Base-by-base conservation (phyloP, 2,329 filamentous ascomycete genomes). In the Penicillium glabrum region DNA sequence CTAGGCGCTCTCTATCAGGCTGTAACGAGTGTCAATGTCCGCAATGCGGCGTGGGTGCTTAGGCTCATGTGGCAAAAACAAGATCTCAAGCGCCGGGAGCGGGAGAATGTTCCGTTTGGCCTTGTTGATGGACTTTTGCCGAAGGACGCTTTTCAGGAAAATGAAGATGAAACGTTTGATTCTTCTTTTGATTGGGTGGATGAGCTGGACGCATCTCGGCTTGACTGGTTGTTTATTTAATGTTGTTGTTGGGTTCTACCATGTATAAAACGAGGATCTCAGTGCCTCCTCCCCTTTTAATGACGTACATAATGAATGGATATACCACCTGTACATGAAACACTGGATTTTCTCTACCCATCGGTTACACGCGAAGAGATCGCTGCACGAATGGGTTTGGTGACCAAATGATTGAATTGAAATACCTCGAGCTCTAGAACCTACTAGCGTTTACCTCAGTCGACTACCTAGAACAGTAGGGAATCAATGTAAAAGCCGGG, bases 221-320 rank as follows among this genome's bases (percentile, higher is more conserved):
- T 74, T 10, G 74, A 76, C 57, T 77, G 74, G 74, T 47, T 77
- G 11, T 76, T 77, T 56, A 76, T 77, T 54, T 77, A 58, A 69
- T 11, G 3, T 59, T 37, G 24, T 23, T 14, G 9, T 14, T n/a
- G 45, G 14, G 45, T 43, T 21, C 45, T 59, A 24, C 29, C n/a
- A 23, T 47, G 24, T 46, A 37, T 37, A 53, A 45, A 53, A 39
- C 33, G 33, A 37, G 35, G 47, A 50, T 29, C 21, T 16, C 16
- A 41, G 3, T 26, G 26, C 26, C 37, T 39, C 47, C 47, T 50
- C 47, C 21, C 19, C 6, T 39, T 27, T 13, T 47, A 33, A 47
- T 29, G 19, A 37, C 31, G 4, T 21, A 41, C 16, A 39, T 21
- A 41, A 27, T 23, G 23, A 23, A 24, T 50, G 35, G 9, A 49